A percentile compares a stretch with the other conserved stretches of the same genome.
phyloP scores from a whole-genome alignment of 1,284 basidiomycete genomes.

The Cutaneotrichosporon arboriforme region DNA sequence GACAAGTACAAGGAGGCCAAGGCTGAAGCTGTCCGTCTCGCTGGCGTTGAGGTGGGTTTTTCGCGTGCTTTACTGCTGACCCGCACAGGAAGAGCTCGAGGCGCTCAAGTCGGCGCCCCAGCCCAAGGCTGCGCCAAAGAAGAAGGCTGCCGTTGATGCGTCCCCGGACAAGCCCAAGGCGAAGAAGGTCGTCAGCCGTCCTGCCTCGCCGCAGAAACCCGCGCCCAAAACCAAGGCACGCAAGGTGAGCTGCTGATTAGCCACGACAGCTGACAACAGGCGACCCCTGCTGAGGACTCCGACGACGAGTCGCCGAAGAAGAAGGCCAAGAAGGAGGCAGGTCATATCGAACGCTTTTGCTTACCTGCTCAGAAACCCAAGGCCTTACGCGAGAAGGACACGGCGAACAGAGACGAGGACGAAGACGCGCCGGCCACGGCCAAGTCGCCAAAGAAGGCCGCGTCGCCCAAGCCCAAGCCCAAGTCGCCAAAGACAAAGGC shows the following conservation, averaged over 20 bases:
- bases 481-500: background rate
- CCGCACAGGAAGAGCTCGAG: slow-evolving; percentile 27
- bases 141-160: slow-evolving; percentile 1
- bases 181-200: background rate
- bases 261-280: slow-evolving; percentile 8
- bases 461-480: no score
- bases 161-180: slow-evolving; percentile 6
- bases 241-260: slow-evolving; percentile 14
- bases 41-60: slow-evolving; percentile 28
- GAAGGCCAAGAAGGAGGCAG: slow-evolving; percentile 23
- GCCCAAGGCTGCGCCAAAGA: slow-evolving; percentile 7
- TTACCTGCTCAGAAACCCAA: background rate
- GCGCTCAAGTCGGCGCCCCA: slow-evolving; percentile 16
- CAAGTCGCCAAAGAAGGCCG: background rate
- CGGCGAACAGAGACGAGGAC: background rate
- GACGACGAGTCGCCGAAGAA: slow-evolving; percentile 27
- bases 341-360: background rate
- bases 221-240: slow-evolving; percentile 13
- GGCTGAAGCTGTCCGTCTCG: slow-evolving; percentile 26
- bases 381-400: background rate
- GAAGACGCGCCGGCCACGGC: background rate
- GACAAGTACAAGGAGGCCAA: slow-evolving; percentile 21
- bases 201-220: slow-evolving; percentile 5
- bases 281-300: slow-evolving; percentile 23
- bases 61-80: background rate